Percentiles rank a stretch among this genome's conserved stretches.
These are phyloP conservation scores for Epichloe glyceriae DNA, from an alignment of 2,329 filamentous ascomycete species.

Conservation along the genomic window DNA sequence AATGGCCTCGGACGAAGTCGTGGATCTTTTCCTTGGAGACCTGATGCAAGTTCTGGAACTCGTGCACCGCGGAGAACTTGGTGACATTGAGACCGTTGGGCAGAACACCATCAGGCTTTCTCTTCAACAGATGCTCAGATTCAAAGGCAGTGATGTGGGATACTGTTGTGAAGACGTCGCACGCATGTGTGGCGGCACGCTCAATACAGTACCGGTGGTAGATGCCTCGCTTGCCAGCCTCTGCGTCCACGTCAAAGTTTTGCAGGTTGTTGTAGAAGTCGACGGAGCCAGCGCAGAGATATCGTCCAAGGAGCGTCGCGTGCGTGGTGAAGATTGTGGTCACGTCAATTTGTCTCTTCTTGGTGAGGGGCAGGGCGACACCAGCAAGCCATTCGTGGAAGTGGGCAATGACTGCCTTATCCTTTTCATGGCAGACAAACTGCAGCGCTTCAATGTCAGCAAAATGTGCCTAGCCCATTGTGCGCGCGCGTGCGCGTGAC, in stretches of 20 bases:
- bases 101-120: constrained; percentile 90
- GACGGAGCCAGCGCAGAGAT: constrained; percentile 92
- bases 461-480: not conserved
- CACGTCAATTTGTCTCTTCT: constrained; percentile 88
- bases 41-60: constrained; percentile 97
- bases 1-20: constrained; percentile 94
- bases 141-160: constrained; percentile 98
- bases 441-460: constrained; percentile 22
- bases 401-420: constrained; percentile 85
- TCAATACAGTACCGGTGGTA: constrained; percentile 99
- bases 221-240: constrained; percentile 94
- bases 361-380: constrained; percentile 80
- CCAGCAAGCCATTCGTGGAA: constrained; percentile 98
- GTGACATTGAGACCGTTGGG: constrained; percentile 94
- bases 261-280: constrained; percentile 99
- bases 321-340: constrained; percentile 99
- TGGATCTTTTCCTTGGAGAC: constrained; percentile 96
- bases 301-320: constrained; percentile 86
- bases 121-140: constrained; percentile 91
- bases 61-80: constrained; percentile 95
- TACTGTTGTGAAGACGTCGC: constrained; percentile 96
- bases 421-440: constrained; percentile 90
- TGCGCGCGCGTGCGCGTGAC: not conserved
- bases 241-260: constrained; percentile 88
- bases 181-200: constrained; percentile 77